Evolutionary conservation across 345 rosid species (phyloP).

Genomic region (thale cress (Arabidopsis thaliana)): TAIR10.1 NC_003071.7:12023001-12023500

Average conservation of each 20-base stretch:
- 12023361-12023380: slow-evolving; percentile 42
- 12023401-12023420: slow-evolving; percentile 43
- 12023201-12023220: not conserved
- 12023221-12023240: slow-evolving; percentile 15
- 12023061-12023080: slow-evolving; percentile 43
- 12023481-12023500: slow-evolving; percentile 46
- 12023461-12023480: slow-evolving; percentile 35
- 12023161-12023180: slow-evolving; percentile 41
- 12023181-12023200: slow-evolving; percentile 36
- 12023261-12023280: slow-evolving; percentile 25
- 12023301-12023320: slow-evolving; percentile 42
- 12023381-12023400: slow-evolving; percentile 49
- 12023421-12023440: slow-evolving; percentile 27
- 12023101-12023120: slow-evolving; percentile 51
- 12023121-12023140: slow-evolving; percentile 46
- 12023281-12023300: slow-evolving; percentile 24
- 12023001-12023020: not conserved
- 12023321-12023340: slow-evolving; percentile 35
- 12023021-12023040: not conserved
- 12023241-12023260: slow-evolving; percentile 27
- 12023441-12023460: not conserved
- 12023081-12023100: slow-evolving; percentile 36
- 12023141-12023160: slow-evolving; percentile 47
- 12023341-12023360: slow-evolving; percentile 36
- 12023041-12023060: slow-evolving; percentile 40